Base-by-base conservation (phyloP, 2,329 filamentous ascomycete species). In the Tetracladium maxilliforme region DNA sequence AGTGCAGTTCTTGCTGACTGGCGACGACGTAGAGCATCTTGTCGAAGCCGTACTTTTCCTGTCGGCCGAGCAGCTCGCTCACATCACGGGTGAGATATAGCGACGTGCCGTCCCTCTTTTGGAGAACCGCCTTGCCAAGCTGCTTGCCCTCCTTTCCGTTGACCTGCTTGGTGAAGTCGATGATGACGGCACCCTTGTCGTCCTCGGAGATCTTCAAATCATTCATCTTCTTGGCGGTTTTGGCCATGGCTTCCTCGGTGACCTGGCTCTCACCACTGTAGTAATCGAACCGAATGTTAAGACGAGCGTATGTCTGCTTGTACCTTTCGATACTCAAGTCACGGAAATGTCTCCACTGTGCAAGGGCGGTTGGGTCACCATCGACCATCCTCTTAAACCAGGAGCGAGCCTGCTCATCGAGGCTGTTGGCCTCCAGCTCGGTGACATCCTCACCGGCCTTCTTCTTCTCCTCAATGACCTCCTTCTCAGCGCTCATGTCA, bases 11-110 rank as follows among this genome's bases (percentile, higher is more conserved):
- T 40, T 84, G 77, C 34, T 73, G 67, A 13, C 66, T 71, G 2
- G 76, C 75, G 16, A 83, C 70, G 7, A 84, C 77, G 40, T 83
- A 84, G 33, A 83, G 75, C 75, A 84, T 80, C 44, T 80, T 70
- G 51, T 84, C 76, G 38, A 80, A 82, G 8, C 70, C 46, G 51
- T 70, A 70, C 40, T 64, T 62, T 13, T 72, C 58, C 23, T 67
- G 53, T 28, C 79, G 68, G 40, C 71, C 65, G 26, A 83, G 51
- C 15, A 81, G 64, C 41, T 83, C 76, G 37, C 72, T 77, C 33
- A 86, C 76, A 47, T 87, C 78, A 36, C 79, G 70, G 25, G 80
- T 81, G 23, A 86, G 61, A 44, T 87, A 86, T 17, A 82, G 63
- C 20, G 75, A 77, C 9, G 76, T 82, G 28, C 79, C 79, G 34